Base-by-base conservation (phyloP, 2,329 filamentous ascomycete genomes). In the Leptosphaerulina australis region DNA sequence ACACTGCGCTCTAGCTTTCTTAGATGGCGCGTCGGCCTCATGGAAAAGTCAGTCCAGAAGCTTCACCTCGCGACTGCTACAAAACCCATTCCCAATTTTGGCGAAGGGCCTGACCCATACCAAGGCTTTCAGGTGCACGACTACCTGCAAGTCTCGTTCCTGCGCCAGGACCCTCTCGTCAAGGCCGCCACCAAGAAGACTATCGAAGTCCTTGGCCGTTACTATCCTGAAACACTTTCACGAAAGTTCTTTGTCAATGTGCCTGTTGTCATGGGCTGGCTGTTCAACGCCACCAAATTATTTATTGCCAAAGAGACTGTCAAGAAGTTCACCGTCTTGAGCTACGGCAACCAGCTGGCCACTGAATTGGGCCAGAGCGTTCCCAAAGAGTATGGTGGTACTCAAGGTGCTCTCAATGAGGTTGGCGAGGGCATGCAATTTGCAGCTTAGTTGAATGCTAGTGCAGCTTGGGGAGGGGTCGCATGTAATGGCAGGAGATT, bases 191-290 rank as follows among this genome's bases (percentile, higher is more conserved):
- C 85, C 58, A 86, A 85, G 66, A 85, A 92, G 76, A 92, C 90
- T 35, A 95, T 97, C 71, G 82, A 88, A 55, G 81, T 88, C 41
- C 91, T 97, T 71, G 83, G 86, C 41, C 85, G 83, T 60, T 88
- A 89, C 60, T 97, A 97, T 76, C 92, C 93, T 0, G 93, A 97
- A 77, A 84, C 96, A 8, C 81, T 97, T 38, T 85, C 84, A 63
- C 84, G 93, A 77, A 97, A 97, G 79, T 97, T 92, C 81, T 97
- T 97, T 70, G 88, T 97, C 76, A 97, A 97, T 66, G 90, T 97
- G 5, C 93, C 93, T 0, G 75, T 86, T 47, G 80, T 97, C 65
- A 97, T 97, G 92, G 89, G 90, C 48, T 97, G 92, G 78, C 66
- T 80, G 62, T 80, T 78, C 66, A 68, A 69, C 5, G 75, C 74